Percentiles rank a stretch among this genome's conserved stretches.
Conservation (phyloP, 176 grass and related monocot species). For the bread wheat (Triticum aestivum) region IWGSC_CS_RefSeq_v2.1 NC_057805.1:506217085-506217584, state of each 20-base stretch:
- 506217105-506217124: background rate
- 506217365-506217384: background rate
- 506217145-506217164: rapidly evolving
- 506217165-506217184: background rate
- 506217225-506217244: background rate
- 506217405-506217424: background rate
- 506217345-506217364: too few relatives aligned
- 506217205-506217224: background rate
- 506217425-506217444: background rate
- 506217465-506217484: background rate
- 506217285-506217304: background rate
- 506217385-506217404: background rate
- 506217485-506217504: background rate
- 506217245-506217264: background rate
- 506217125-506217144: background rate
- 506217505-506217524: background rate
- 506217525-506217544: background rate
- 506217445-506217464: background rate
- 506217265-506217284: background rate
- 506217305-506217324: background rate
- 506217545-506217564: background rate
- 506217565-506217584: background rate
- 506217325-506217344: background rate
- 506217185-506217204: background rate
- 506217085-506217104: background rate